These are phyloP conservation scores for Neurospora africana DNA, from an alignment of 495 filamentous ascomycete genomes.

Conservation along the genomic window DNA sequence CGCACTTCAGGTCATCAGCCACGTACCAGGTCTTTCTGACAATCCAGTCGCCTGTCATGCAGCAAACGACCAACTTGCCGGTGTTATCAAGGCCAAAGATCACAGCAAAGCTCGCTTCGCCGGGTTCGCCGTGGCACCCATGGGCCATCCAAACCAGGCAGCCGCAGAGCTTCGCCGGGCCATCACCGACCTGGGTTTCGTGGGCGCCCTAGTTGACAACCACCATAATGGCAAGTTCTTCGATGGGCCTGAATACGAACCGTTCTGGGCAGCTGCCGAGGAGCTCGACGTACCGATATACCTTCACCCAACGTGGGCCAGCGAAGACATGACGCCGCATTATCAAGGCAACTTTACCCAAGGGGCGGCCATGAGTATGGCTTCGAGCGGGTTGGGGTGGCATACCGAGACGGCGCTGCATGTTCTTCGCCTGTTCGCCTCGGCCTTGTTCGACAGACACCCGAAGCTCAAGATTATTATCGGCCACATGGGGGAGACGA, in stretches of 20 bases:
- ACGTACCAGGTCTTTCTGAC: slow-evolving; percentile 30
- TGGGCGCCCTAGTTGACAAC: slow-evolving; percentile 49
- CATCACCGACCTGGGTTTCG: slow-evolving; percentile 36
- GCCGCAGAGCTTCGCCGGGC: slow-evolving; percentile 39
- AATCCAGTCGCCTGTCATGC: slow-evolving; percentile 25
- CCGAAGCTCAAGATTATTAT: slow-evolving; percentile 51
- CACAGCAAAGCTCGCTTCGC: slow-evolving; percentile 36
- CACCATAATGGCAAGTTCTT: slow-evolving; percentile 40
- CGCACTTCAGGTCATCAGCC: slow-evolving; percentile 48
- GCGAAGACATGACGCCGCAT: slow-evolving; percentile 19
- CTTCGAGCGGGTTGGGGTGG: slow-evolving; percentile 33
- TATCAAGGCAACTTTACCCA: slow-evolving; percentile 37
- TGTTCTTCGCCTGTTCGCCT: slow-evolving; percentile 22
- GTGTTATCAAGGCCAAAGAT: slow-evolving; percentile 24
- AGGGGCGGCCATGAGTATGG: slow-evolving; percentile 22
- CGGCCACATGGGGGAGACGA: slow-evolving; percentile 56
- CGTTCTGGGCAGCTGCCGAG: slow-evolving; percentile 38
- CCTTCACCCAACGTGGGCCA: slow-evolving; percentile 42
- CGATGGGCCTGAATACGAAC: slow-evolving; percentile 33
- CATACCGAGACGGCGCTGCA: slow-evolving; percentile 37
- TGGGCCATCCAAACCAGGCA: slow-evolving; percentile 33
- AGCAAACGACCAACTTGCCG: slow-evolving; percentile 45
- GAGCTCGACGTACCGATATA: slow-evolving; percentile 48
- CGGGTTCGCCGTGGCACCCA: slow-evolving; percentile 45
- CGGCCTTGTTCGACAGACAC: slow-evolving; percentile 38